Percentiles rank a stretch among this genome's conserved stretches.
These are phyloP conservation scores for Geotrichum aggregatum DNA, from an alignment of 1,139 yeast species.

Conservation along the genomic window DNA sequence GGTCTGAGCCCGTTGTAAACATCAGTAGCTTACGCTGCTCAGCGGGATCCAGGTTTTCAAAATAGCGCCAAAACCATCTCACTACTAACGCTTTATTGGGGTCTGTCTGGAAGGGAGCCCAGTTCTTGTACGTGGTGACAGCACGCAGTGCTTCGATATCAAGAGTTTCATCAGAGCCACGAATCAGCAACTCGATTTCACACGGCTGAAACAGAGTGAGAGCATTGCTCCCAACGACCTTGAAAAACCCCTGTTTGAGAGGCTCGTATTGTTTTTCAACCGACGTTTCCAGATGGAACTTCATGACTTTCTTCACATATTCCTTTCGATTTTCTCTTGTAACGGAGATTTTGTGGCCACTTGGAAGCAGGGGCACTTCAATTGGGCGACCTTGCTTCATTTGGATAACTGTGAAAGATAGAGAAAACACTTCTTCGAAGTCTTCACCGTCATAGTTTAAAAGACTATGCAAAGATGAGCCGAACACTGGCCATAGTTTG, in stretches of 20 bases:
- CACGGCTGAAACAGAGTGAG: slow-evolving; percentile 71
- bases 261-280: slow-evolving; percentile 52
- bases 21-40: slow-evolving; percentile 61
- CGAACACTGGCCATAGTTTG: slow-evolving; percentile 64
- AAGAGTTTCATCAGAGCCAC: slow-evolving; percentile 68
- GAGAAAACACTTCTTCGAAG: slow-evolving; percentile 45
- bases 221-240: slow-evolving; percentile 78
- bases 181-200: slow-evolving; percentile 71
- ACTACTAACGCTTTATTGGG: slow-evolving; percentile 43
- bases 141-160: slow-evolving; percentile 66
- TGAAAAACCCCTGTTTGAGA: slow-evolving; percentile 65
- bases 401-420: slow-evolving; percentile 48
- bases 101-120: slow-evolving; percentile 39
- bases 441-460: slow-evolving; percentile 47
- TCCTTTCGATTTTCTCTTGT: slow-evolving; percentile 51
- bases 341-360: slow-evolving; percentile 56
- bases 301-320: slow-evolving; percentile 60
- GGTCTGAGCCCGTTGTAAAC: slow-evolving; percentile 86
- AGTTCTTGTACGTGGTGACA: slow-evolving; percentile 69
- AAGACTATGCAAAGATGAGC: slow-evolving; percentile 53
- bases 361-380: slow-evolving; percentile 47
- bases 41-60: slow-evolving; percentile 44
- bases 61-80: slow-evolving; percentile 77
- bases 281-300: slow-evolving; percentile 56
- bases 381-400: slow-evolving; percentile 28